Evolutionary conservation across 192 early-diverging fungal species (phyloP), one percentile per base, ranked within the genome.

Genomic region (Thoreauomyces humboldtii): DNA sequence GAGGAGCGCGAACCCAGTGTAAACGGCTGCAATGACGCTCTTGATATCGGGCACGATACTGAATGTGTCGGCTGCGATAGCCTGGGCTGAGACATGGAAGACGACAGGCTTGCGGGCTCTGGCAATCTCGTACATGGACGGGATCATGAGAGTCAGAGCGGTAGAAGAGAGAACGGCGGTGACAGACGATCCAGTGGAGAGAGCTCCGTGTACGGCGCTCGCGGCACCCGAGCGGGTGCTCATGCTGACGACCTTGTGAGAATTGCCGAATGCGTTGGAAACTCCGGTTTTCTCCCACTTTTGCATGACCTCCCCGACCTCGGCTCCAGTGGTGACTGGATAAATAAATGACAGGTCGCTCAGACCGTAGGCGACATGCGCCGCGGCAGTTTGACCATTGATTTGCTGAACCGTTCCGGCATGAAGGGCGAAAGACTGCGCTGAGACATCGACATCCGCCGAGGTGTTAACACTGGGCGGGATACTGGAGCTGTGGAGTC

Each of bases 261-360:
- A 75, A 5, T 84, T 73, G n/a, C 85, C 87, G 46, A 74, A 74
- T n/a, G 80, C 87, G 72, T 95, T 95, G 57, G 74, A 71, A 29
- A 86, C 63, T n/a, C 76, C 81, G 28, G 75, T 65, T 38, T 77
- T 69, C 47, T 89, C 71, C 92, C 89, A 94, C 14, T 77, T 73
- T 36, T 82, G 71, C 15, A 86, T 69, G 3, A 75, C 73, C 34
- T 87, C 68, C 48, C 92, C 92, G 41, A 88, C 69, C 41, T 87
- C 81, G 2, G 64, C 72, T 38, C 87, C 73, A 29, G 80, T 74
- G 25, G 71, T 45, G 6, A 87, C 87, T 25, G 91, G 83, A 74
- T 94, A 96, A 60, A 95, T 83, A 77, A 92, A 96, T 41, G 86
- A 77, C 48, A 92, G 72, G 63, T 91, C 87, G 71, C 85, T 88